Base-by-base conservation (phyloP, 192 early-diverging fungal species). In the Backusella parvicylindrica region DNA sequence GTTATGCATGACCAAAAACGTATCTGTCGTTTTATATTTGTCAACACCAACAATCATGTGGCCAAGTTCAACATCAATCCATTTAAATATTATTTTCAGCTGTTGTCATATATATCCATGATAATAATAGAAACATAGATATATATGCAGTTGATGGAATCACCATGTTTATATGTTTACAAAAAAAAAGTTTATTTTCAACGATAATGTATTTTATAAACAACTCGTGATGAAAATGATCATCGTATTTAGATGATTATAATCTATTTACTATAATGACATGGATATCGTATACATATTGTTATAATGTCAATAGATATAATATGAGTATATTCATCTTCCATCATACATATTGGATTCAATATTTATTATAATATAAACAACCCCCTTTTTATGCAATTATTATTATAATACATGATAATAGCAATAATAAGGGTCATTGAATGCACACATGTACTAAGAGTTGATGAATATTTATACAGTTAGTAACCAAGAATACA, bases 1-100 rank as follows among this genome's bases (percentile, higher is more conserved):
- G 12, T 41, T 41, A n/a, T 41, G 40, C 40, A 41, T 41, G 40
- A 41, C 40, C 40, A 41, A 41, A 13, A 13, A 41, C 40, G 13
- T n/a, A n/a, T n/a, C n/a, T n/a, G n/a, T n/a, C n/a, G n/a, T 41
- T 60, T 60, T 60, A 60, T 60, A 11, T 60, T 60, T 60, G 53
- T 28, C 53, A 60, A 13, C 11, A 12, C 0, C 11, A 60, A 26
- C 23, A 60, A 60, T 60, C 53, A 28, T 9, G 11, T 60, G 53
- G 53, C 53, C 53, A 60, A 13, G 23, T 60, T 60, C 53, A 60
- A 60, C 28, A 60, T 60, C 23, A 28, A 60, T 28, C 53, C 12
- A 28, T 13, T 12, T 28, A 23, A 47, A n/a, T 60, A 8, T 12
- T 60, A 60, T 60, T 60, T 60, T 28, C 53, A 60, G 28, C 53